Conservation (phyloP, 2,329 filamentous ascomycete genomes). For the Microsporum audouinii region DNA sequence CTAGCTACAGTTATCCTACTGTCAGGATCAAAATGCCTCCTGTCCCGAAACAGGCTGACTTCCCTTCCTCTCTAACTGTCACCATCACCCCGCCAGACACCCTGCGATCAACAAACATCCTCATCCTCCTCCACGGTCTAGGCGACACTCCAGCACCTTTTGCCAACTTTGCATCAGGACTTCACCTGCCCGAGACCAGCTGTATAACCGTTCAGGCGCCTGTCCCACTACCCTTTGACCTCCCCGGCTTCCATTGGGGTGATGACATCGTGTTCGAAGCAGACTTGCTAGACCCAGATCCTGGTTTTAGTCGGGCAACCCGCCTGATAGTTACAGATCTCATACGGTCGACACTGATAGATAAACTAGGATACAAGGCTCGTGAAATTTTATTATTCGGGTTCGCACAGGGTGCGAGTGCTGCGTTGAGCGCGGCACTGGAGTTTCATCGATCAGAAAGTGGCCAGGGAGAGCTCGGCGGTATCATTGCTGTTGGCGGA, state of each 20-base stretch:
- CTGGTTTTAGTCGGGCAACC: slow-evolving; percentile 46
- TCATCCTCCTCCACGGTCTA: slow-evolving; percentile 73
- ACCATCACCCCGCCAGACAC: slow-evolving; percentile 28
- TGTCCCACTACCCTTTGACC: slow-evolving; percentile 54
- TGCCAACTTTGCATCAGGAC: slow-evolving; percentile 52
- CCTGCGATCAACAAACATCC: slow-evolving; percentile 55
- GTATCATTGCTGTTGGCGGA: slow-evolving; percentile 36
- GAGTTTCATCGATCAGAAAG: slow-evolving; percentile 24
- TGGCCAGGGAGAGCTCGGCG: slow-evolving; percentile 21
- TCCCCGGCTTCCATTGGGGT: slow-evolving; percentile 60
- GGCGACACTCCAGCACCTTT: slow-evolving; percentile 65
- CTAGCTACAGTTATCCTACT: background rate
- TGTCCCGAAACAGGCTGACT: slow-evolving; percentile 30
- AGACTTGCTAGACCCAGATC: slow-evolving; percentile 49
- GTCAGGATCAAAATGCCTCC: slow-evolving; percentile 24
- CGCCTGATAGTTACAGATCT: slow-evolving; percentile 41
- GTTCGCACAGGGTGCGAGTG: slow-evolving; percentile 55
- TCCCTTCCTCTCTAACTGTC: slow-evolving; percentile 33
- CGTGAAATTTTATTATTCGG: slow-evolving; percentile 54
- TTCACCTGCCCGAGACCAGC: slow-evolving; percentile 65
- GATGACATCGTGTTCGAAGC: slow-evolving; percentile 51
- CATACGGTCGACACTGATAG: slow-evolving; percentile 42
- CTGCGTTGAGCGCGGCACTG: slow-evolving; percentile 47
- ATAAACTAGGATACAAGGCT: slow-evolving; percentile 47
- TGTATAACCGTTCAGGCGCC: slow-evolving; percentile 64